Evolutionary conservation across 1,139 yeast genomes (phyloP), one percentile per base, ranked within the genome.

Genomic region (Candida pseudocylindracea): DNA sequence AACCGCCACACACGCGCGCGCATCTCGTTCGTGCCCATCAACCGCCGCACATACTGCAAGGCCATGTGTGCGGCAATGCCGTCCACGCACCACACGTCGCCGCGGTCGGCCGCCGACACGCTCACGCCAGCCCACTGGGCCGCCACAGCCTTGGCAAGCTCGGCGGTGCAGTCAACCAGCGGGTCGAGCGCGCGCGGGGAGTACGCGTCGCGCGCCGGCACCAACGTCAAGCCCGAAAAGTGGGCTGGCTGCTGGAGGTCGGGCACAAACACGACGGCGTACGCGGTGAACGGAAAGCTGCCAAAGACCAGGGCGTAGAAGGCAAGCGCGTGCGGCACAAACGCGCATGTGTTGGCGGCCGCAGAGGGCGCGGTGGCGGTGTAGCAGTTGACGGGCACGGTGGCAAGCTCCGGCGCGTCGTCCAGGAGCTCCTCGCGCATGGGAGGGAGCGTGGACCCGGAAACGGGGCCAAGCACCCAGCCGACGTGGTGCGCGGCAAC

Each of bases 401-500:
- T 63, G 28, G 58, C 44, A 2, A 50, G 44, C 33, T 53, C 64
- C 27, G 56, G 56, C 9, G 51, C 61, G 25, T 40, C 43, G 6
- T 51, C 55, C 7, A 45, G 48, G 28, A 45, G 50, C 32, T 57
- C 60, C 11, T 55, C 60, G 24, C 53, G 63, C 66, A 15, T 48
- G 46, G 10, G 44, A 40, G n/a, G 46, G 49, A n/a, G 54, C 59
- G 2, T 55, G 54, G 7, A 53, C 44, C 34, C 37, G 2, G 41
- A 33, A 50, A 88, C 91, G 5, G 93, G 74, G 0, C 98, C 99
- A 2, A 81, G 66, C 0, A 93, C 85, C 74, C 93, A 88, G 0
- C 96, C 96, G n/a, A 91, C 63, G 50, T 85, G 95, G 41, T 85
- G 95, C 0, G 98, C 83, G 33, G 93, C 73, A 0, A 83, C 78